phyloP scores from a whole-genome alignment of 331 rosid species.

The Pyrus hybrid region DNA sequence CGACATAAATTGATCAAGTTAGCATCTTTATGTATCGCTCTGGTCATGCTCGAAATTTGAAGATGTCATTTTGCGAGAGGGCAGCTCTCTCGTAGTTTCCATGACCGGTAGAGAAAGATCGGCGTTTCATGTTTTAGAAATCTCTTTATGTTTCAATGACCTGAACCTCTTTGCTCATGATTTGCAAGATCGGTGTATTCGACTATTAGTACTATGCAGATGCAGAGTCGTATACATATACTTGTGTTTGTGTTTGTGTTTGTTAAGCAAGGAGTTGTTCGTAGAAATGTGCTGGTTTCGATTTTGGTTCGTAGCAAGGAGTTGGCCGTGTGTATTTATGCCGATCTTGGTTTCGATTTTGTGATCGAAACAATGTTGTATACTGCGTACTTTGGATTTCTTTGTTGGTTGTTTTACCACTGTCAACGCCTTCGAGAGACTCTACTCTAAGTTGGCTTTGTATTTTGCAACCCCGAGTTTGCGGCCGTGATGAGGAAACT shows the following conservation, averaged over 20 bases:
- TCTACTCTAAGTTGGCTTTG: not conserved
- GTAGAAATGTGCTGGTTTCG: no score
- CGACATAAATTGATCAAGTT: not conserved
- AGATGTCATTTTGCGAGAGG: not conserved
- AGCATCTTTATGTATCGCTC: not conserved
- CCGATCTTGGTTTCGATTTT: not conserved
- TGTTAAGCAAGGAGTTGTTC: no score
- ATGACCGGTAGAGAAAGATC: not conserved
- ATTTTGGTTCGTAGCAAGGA: no score
- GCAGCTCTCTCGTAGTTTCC: not conserved
- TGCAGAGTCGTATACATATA: not conserved
- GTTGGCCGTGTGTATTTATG: not conserved
- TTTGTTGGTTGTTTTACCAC: not conserved
- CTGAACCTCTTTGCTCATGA: not conserved
- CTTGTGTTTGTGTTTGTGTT: not conserved
- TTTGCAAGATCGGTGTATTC: not conserved
- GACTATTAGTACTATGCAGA: no score
- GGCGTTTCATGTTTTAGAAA: not conserved
- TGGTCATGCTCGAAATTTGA: not conserved
- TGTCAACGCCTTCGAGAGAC: no score
- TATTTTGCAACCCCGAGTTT: not conserved
- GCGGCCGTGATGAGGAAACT: no score
- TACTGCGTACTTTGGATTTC: not conserved
- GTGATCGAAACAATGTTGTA: not conserved
- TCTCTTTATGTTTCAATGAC: not conserved